Base-by-base conservation (phyloP, 257 asterid genomes). In the Henckelia pumila region DNA sequence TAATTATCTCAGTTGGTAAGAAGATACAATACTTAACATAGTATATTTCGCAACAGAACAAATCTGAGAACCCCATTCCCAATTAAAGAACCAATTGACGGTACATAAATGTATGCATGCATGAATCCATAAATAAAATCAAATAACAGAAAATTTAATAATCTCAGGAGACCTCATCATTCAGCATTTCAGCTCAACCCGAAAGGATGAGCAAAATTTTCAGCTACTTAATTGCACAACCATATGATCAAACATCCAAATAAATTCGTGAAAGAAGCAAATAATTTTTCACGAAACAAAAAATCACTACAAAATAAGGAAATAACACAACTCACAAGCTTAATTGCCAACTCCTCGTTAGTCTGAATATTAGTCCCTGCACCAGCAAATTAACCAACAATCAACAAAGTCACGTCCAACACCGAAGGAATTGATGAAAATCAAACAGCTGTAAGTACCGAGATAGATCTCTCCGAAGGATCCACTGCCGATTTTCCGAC, bases 331-430 rank as follows among this genome's bases (percentile, higher is more conserved):
- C 96, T 81, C 68, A 86, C 96, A 44, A 89, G 87, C 84, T 89
- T 91, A 79, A 91, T 88, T 53, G 97, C 97, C 56, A 91, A 86
- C 68, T 91, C 97, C 71, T 91, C 97, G 57, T 85, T 91, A 57
- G 92, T 88, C 80, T 85, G 96, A 30, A 77, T 78, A 75, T 91
- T 76, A 17, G 95, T 91, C 67, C 88, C 91, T 85, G 82, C 32
- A 69, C 70, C 74, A 72, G 63, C 49, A 65, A 23, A 35, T 11
- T 50, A 64, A 69, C 53, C 70, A 60, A 68, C 69, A 73, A 67
- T 28, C 74, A 75, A 59, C 44, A 50, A 47, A 73, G 60, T 20
- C 37, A 61, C 64, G 76, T 26, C 53, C 32, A 8, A 30, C 25
- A 61, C 17, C 32, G 35, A 61, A 52, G 49, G 24, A 75, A 50